These are phyloP conservation scores for Tolypocladium amazonense DNA, from an alignment of 2,329 filamentous ascomycete genomes.

Conservation along the genomic window DNA sequence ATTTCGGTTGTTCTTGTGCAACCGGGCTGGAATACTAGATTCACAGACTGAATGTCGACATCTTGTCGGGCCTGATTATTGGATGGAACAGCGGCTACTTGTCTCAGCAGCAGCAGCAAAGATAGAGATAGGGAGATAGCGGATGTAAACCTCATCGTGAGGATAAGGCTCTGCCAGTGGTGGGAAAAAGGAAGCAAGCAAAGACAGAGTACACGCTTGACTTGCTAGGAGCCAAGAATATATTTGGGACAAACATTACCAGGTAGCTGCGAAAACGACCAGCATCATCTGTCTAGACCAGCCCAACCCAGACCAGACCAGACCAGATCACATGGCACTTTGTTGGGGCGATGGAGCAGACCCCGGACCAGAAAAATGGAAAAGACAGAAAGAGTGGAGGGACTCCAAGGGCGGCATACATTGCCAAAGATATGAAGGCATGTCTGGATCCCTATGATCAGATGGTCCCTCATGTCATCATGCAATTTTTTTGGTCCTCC, in stretches of 20 bases:
- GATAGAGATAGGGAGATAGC: background rate
- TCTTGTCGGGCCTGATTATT: background rate
- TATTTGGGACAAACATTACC: background rate
- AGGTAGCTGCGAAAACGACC: background rate
- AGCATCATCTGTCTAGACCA: background rate
- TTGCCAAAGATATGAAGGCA: too few relatives aligned
- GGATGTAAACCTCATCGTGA: background rate
- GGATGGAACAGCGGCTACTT: background rate
- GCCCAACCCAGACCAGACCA: background rate
- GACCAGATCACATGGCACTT: background rate
- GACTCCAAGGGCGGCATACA: too few relatives aligned
- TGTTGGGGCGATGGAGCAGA: too few relatives aligned
- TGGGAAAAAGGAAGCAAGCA: background rate
- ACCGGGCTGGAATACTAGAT: background rate
- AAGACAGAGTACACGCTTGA: background rate
- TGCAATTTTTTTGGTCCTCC: too few relatives aligned
- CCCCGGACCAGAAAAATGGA: too few relatives aligned
- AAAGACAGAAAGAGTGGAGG: too few relatives aligned
- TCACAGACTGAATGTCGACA: background rate
- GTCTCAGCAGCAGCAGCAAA: background rate
- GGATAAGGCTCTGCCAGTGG: background rate
- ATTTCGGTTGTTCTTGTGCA: background rate
- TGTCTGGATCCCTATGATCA: too few relatives aligned
- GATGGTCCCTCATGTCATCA: too few relatives aligned
- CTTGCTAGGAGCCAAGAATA: background rate